phyloP scores from a whole-genome alignment of 2,329 filamentous ascomycete species.

The Trichoderma endophyticum region DNA sequence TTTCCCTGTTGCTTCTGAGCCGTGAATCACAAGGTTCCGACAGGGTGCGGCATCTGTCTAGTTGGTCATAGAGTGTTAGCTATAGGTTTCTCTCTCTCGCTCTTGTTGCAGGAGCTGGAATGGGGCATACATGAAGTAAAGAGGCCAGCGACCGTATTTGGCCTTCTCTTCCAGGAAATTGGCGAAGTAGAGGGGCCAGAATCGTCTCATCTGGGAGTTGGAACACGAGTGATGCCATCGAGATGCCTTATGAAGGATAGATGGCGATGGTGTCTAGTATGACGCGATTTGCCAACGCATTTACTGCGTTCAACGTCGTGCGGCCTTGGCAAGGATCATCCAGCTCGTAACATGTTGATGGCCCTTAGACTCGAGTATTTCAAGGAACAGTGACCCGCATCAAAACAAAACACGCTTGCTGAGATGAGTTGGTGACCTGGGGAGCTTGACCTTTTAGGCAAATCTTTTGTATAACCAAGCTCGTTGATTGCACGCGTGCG shows the following conservation, averaged over 20 bases:
- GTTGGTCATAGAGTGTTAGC: background rate
- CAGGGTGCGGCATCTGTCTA: conserved; percentile 67
- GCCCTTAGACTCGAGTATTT: background rate
- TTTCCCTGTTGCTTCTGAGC: conserved; percentile 85
- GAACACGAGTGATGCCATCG: conserved; percentile 37
- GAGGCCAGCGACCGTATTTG: conserved; percentile 59
- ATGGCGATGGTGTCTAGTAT: background rate
- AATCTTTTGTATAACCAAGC: background rate
- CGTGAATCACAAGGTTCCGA: conserved; percentile 74
- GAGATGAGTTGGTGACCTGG: background rate
- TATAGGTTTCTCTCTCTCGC: background rate
- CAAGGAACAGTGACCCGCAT: background rate
- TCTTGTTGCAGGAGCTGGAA: background rate
- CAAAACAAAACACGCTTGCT: background rate
- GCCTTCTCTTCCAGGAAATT: conserved; percentile 55
- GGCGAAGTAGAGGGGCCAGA: conserved; percentile 43
- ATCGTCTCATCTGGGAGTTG: conserved; percentile 51
- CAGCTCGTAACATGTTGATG: background rate
- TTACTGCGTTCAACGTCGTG: background rate
- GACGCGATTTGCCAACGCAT: background rate
- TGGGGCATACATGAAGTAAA: conserved; percentile 46
- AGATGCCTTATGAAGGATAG: background rate
- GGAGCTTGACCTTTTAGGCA: background rate
- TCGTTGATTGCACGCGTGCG: background rate
- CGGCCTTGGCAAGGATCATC: background rate